A percentile compares a stretch with the other conserved stretches of the same genome.
Evolutionary conservation across 805 yeast genomes (phyloP).

Genomic region (Grigorovia transvaalensis): DNA sequence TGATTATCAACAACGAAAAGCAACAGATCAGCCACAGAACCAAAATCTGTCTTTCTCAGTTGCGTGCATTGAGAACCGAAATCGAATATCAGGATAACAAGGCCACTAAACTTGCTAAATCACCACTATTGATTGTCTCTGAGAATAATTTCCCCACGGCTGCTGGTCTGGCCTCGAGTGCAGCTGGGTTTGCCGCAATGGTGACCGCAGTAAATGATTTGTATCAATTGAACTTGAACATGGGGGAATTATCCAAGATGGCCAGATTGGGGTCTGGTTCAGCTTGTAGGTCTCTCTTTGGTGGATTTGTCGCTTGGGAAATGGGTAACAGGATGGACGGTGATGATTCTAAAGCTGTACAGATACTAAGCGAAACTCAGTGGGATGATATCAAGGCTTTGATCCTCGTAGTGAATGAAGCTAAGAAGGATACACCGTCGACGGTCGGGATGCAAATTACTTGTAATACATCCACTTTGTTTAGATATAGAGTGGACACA

Average conservation of each 20-base stretch:
- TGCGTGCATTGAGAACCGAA: constrained; percentile 54
- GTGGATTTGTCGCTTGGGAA: constrained; percentile 99
- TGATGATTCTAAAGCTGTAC: constrained; percentile 88
- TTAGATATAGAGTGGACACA: constrained; percentile 61
- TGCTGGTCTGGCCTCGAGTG: constrained; percentile 95
- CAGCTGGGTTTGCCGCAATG: constrained; percentile 97
- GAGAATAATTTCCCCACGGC: constrained; percentile 99
- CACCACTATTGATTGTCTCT: constrained; percentile 70
- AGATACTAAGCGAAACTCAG: constrained; percentile 71
- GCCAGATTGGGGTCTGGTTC: constrained; percentile 99
- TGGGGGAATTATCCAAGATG: constrained; percentile 78
- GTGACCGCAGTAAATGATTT: constrained; percentile 81
- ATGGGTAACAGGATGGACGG: constrained; percentile 77
- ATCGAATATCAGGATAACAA: constrained; percentile 44
- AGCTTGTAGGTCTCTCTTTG: constrained; percentile 93
- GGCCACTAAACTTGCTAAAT: constrained; percentile 52
- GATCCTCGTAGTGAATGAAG: constrained; percentile 84
- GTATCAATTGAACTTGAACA: constrained; percentile 74
- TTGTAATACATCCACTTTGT: constrained; percentile 78
- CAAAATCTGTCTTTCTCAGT: constrained; percentile 64
- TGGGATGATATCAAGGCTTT: constrained; percentile 95
- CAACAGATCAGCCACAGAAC: constrained; percentile 51
- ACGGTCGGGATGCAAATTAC: constrained; percentile 96
- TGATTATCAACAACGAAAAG: constrained; percentile 34
- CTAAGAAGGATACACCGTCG: constrained; percentile 87